Percentiles rank a stretch among this genome's conserved stretches.
phyloP scores from a whole-genome alignment of 441 rosid species.

The Pelargonium citronellum region DNA sequence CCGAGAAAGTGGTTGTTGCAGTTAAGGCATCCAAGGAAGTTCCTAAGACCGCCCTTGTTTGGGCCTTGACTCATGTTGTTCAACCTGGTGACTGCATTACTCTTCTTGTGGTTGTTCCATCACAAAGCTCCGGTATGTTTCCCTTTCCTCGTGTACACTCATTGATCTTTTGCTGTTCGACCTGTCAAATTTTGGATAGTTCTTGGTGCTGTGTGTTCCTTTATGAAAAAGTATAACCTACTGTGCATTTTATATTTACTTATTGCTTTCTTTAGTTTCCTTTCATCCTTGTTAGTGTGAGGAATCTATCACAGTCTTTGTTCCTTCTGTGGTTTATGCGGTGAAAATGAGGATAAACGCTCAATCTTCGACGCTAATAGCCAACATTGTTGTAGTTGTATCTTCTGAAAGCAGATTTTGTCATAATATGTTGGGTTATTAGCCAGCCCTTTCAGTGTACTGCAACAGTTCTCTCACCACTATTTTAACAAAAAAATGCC shows the following conservation, averaged over 20 bases:
- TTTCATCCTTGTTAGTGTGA: too few relatives aligned
- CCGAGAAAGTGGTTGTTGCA: constrained; percentile 78
- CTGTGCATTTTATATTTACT: background rate
- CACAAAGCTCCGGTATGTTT: constrained; percentile 51
- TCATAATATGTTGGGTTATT: too few relatives aligned
- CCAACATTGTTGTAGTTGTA: too few relatives aligned
- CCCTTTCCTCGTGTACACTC: background rate
- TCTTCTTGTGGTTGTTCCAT: constrained; percentile 78
- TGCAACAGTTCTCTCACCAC: too few relatives aligned
- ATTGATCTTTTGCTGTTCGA: background rate
- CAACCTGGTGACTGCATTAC: constrained; percentile 94
- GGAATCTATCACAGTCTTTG: too few relatives aligned
- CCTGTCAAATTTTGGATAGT: background rate
- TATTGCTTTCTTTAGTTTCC: too few relatives aligned
- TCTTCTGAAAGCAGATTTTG: too few relatives aligned
- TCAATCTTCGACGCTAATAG: too few relatives aligned
- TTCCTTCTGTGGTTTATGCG: too few relatives aligned
- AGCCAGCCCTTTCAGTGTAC: too few relatives aligned
- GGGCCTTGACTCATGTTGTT: constrained; percentile 99
- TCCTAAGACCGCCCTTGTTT: constrained; percentile 75
- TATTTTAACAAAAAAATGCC: too few relatives aligned
- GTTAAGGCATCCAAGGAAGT: constrained; percentile 96
- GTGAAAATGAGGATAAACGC: too few relatives aligned
- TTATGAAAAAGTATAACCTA: background rate
- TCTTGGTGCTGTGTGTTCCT: background rate